These are phyloP conservation scores for Podila verticillata DNA, from an alignment of 192 early-diverging fungal genomes.

Conservation along the genomic window DNA sequence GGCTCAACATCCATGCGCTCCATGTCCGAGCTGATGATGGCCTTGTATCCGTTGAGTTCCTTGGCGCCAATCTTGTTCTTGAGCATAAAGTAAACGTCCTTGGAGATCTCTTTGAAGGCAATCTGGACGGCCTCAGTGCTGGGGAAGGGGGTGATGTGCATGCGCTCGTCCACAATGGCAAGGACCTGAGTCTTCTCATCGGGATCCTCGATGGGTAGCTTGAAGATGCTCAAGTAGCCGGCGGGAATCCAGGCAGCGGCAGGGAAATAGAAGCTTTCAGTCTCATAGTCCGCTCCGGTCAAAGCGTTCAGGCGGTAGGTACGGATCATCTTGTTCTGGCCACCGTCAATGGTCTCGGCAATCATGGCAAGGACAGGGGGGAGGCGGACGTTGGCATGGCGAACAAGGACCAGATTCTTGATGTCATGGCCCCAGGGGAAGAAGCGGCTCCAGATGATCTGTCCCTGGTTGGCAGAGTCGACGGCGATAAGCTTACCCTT, in stretches of 20 bases:
- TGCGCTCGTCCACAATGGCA: slow-evolving; percentile 58
- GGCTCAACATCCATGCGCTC: slow-evolving; percentile 55
- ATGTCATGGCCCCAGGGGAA: slow-evolving; percentile 46
- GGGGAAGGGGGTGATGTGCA: slow-evolving; percentile 63
- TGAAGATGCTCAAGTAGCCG: slow-evolving; percentile 58
- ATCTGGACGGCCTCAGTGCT: slow-evolving; percentile 58
- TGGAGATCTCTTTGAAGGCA: slow-evolving; percentile 64
- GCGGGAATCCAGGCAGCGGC: slow-evolving; percentile 48
- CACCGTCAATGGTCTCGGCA: slow-evolving; percentile 53
- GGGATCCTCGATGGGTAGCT: slow-evolving; percentile 71
- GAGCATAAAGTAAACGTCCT: slow-evolving; percentile 76
- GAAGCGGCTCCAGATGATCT: slow-evolving; percentile 79
- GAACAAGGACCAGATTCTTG: slow-evolving; percentile 60
- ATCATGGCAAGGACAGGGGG: slow-evolving; percentile 79
- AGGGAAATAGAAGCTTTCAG: slow-evolving; percentile 53
- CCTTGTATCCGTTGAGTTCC: slow-evolving; percentile 64
- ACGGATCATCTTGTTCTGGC: slow-evolving; percentile 30
- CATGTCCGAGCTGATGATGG: slow-evolving; percentile 56
- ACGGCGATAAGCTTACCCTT: slow-evolving; percentile 88
- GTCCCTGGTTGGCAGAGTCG: slow-evolving; percentile 78
- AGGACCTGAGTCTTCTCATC: slow-evolving; percentile 67
- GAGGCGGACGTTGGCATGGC: slow-evolving; percentile 70
- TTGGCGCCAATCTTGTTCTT: slow-evolving; percentile 58
- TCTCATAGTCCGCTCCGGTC: slow-evolving; percentile 65
- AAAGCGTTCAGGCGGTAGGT: slow-evolving; percentile 72